phyloP scores from a whole-genome alignment of 352 stramenopile species.

The Phytophthora europaea region DNA sequence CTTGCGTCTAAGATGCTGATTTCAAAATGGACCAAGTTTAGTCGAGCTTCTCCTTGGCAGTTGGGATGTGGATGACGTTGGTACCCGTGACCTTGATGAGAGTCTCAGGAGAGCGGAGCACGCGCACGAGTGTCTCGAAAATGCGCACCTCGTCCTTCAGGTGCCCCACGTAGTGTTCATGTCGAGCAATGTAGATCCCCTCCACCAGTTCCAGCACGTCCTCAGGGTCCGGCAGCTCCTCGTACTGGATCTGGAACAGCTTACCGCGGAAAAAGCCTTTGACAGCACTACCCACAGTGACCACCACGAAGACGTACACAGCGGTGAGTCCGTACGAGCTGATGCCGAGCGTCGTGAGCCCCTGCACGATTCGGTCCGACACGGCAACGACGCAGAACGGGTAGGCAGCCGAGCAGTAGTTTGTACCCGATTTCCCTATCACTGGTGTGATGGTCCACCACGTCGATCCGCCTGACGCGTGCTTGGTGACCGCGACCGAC shows the following conservation, averaged over 20 bases:
- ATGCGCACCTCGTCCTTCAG: slow-evolving; percentile 90
- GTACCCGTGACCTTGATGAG: slow-evolving; percentile 86
- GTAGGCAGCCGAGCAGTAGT: slow-evolving; percentile 57
- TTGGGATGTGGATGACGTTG: slow-evolving; percentile 90
- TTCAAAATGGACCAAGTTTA: slow-evolving; percentile 25
- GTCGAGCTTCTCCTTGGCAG: slow-evolving; percentile 87
- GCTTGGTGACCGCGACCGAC: slow-evolving; percentile 69
- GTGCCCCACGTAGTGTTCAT: slow-evolving; percentile 88
- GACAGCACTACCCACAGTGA: slow-evolving; percentile 87
- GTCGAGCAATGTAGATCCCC: slow-evolving; percentile 89
- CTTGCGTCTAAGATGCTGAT: too few relatives aligned
- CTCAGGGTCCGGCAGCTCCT: slow-evolving; percentile 82
- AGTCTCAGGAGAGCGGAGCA: slow-evolving; percentile 87
- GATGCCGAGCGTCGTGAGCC: slow-evolving; percentile 80
- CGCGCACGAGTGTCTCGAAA: slow-evolving; percentile 89
- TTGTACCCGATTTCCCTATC: slow-evolving; percentile 27
- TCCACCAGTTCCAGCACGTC: slow-evolving; percentile 90
- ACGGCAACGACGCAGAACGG: slow-evolving; percentile 88
- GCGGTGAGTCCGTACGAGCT: slow-evolving; percentile 88
- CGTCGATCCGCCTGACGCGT: slow-evolving; percentile 55
- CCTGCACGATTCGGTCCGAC: slow-evolving; percentile 89
- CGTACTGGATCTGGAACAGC: slow-evolving; percentile 86
- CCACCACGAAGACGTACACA: slow-evolving; percentile 89
- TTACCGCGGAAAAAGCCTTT: slow-evolving; percentile 87
- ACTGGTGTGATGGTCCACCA: slow-evolving; percentile 81